Conservation (phyloP, 2,329 filamentous ascomycete genomes). For the Fusarium sp. region DNA sequence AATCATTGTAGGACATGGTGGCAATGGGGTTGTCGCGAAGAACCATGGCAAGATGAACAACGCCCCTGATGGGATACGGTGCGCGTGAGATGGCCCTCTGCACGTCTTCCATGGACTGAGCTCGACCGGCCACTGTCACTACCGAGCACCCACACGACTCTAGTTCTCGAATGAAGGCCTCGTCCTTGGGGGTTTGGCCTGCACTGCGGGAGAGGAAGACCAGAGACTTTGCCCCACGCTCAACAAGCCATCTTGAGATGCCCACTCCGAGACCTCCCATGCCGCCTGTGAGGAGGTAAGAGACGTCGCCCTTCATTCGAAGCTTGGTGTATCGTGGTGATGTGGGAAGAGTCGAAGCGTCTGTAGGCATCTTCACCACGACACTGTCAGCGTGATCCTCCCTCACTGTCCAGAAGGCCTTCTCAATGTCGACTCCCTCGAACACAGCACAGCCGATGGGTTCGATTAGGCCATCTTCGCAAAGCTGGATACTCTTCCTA, state of each 20-base stretch:
- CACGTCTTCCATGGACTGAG: not conserved
- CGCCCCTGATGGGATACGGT: not conserved
- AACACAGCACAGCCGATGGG: not conserved
- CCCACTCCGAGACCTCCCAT: not conserved
- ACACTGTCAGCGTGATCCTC: not conserved
- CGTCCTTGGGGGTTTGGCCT: not conserved
- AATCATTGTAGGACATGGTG: not conserved
- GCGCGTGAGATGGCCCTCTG: not conserved
- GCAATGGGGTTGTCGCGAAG: conserved; percentile 1
- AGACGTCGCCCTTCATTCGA: not conserved
- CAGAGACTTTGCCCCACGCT: not conserved
- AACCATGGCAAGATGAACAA: conserved; percentile 4
- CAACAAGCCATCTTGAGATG: conserved; percentile 1
- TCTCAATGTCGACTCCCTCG: not conserved
- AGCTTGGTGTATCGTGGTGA: not conserved
- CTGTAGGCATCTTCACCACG: not conserved
- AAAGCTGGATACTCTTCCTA: not conserved
- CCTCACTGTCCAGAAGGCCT: not conserved
- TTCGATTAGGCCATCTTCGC: not conserved
- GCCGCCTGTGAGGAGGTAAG: not conserved
- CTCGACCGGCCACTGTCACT: not conserved
- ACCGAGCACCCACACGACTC: not conserved
- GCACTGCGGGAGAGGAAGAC: conserved; percentile 1
- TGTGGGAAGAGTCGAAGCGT: not conserved
- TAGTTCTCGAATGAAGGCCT: not conserved